Percentiles rank a stretch among this genome's conserved stretches.
Conservation (phyloP, 192 early-diverging fungal species). For the Radiomyces spectabilis region DNA sequence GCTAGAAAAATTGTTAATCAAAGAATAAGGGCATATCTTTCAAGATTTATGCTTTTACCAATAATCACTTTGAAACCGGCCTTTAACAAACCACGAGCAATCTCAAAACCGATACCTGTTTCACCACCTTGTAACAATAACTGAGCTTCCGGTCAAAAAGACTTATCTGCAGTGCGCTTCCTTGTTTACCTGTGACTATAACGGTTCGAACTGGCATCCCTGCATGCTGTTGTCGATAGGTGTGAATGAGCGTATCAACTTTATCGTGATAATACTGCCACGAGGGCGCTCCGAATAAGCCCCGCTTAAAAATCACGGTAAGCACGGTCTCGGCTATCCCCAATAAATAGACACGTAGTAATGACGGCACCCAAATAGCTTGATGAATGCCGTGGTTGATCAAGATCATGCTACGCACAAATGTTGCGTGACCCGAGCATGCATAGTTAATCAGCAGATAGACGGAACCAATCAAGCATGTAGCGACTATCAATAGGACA, state of each 20-base stretch:
- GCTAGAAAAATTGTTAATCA: no score
- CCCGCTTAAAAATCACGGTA: not conserved
- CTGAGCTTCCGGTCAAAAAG: not conserved
- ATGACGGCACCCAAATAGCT: no score
- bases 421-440: no score
- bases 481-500: no score
- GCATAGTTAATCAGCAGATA: no score
- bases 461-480: no score
- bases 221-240: not conserved
- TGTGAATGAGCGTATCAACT: not conserved
- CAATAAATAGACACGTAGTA: not conserved
- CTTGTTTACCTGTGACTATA: not conserved
- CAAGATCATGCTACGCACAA: no score
- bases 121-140: not conserved
- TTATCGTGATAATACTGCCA: no score
- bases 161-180: not conserved
- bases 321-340: not conserved
- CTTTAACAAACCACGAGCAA: not conserved
- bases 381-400: no score
- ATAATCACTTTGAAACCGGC: slow-evolving; percentile 2
- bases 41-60: not conserved
- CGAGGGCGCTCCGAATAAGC: not conserved
- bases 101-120: slow-evolving; percentile 2
- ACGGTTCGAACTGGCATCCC: not conserved
- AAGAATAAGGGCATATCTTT: no score